Evolutionary conservation across 345 rosid species (phyloP), one percentile per base, ranked within the genome.

Genomic region (Odontarrhena argentea): DNA sequence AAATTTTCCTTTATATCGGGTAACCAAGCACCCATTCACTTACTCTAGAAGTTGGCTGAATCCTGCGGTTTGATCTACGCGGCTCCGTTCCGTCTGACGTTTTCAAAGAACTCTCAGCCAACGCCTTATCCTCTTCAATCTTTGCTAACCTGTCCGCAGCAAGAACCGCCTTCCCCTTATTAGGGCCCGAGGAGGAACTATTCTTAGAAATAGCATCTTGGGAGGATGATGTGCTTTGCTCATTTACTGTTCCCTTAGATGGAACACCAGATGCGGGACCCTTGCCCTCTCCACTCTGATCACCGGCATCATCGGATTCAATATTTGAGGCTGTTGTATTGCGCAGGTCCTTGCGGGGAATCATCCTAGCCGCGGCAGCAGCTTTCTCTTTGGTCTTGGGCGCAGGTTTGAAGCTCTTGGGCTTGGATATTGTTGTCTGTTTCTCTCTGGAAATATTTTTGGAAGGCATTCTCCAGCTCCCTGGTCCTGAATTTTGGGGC

Each of bases 21-120:
- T 30, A 43, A 35, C 36, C 36, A 32, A 3, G 11, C 13, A 25
- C 49, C 12, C 8, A 38, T 51, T 8, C 8, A 67, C 97, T 83
- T 78, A 91, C 99, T 74, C 94, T 86, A 49, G 98, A 95, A 12
- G 99, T 95, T 60, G 99, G 99, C 81, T 89, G 97, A 73, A 95
- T 95, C 79, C 86, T 85, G 52, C 98, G 96, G 49, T 69, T 75
- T 54, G 98, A 95, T 77, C 99, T 83, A n/a, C 99, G 94, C 34
- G 94, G 98, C 79, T 88, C 99, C 55, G 53, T 61, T 41, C 48
- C 70, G 12, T 84, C 90, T 40, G 73, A 44, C 47, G 80, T 32
- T 59, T 83, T 83, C 38, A 76, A 55, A 55, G 86, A 67, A 67
- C 67, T 63, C 41, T 69, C 78, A 65, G 55, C 75, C 25, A 77